phyloP scores from a whole-genome alignment of 306 rosid genomes.

The Cicer pinnatifidum region DNA sequence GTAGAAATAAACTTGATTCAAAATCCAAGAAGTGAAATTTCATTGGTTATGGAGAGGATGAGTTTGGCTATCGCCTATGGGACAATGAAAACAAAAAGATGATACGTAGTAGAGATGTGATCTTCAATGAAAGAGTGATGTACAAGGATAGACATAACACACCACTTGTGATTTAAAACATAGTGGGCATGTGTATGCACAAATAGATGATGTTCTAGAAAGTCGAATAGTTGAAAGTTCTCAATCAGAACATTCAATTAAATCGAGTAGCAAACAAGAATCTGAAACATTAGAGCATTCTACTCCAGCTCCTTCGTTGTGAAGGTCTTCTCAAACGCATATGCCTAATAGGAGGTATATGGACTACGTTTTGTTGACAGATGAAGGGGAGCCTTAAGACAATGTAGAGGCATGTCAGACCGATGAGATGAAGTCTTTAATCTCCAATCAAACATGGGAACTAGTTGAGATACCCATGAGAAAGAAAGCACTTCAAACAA shows the following conservation, averaged over 20 bases:
- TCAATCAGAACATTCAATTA: background rate
- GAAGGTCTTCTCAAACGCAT: background rate
- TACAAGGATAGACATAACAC: background rate
- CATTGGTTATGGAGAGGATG: slow-evolving; percentile 1
- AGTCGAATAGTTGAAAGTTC: background rate
- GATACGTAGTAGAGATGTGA: background rate
- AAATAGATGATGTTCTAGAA: background rate
- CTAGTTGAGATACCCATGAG: background rate
- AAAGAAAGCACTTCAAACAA: background rate
- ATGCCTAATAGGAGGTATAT: background rate
- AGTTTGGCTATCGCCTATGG: background rate
- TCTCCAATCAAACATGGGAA: slow-evolving; percentile 2
- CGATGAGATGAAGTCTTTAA: background rate
- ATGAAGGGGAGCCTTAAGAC: background rate
- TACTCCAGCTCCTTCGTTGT: background rate
- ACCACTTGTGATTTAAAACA: background rate
- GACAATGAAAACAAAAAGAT: background rate
- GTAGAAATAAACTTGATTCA: background rate
- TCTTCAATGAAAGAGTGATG: background rate
- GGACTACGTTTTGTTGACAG: background rate
- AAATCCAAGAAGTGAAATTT: background rate
- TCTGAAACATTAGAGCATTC: background rate
- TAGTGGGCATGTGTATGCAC: background rate
- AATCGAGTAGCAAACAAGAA: background rate
- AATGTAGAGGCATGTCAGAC: background rate